Base-by-base conservation (phyloP, 2,329 filamentous ascomycete genomes). In the Clarireedia hainanense region DNA sequence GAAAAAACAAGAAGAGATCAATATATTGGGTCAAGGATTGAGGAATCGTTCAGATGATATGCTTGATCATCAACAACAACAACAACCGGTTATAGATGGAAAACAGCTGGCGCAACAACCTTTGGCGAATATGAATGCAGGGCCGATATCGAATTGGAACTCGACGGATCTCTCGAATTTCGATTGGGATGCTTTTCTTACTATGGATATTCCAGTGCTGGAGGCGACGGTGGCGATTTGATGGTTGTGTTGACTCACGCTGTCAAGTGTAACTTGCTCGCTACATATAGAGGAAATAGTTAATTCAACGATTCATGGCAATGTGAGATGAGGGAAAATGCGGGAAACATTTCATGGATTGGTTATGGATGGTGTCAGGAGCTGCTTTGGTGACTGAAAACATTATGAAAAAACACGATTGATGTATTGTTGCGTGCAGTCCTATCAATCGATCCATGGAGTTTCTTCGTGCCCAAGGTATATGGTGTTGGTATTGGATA, bases 1-100 rank as follows among this genome's bases (percentile, higher is more conserved):
- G 5, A 63, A 61, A 37, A 59, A 47, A 50, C 56, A 40, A 4
- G 55, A 52, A 42, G 60, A 62, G n/a, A 49, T 54, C 15, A 49
- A 49, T 20, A 54, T 54, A 12, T 14, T 54, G 5, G 5, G 34
- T 4, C 43, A 40, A 36, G 52, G 52, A 3, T 17, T 54, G 2
- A 30, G 39, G 14, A 49, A 24, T 0, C 23, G 20, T 2, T 9
- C 23, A 7, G 45, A 48, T 17, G 40, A 42, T 34, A 23, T 17
- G 9, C 46, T 53, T 14, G 23, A 24, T 9, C 50, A 47, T 23
- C 10, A 47, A 14, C 30, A 24, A 4, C 17, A 36, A 14, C 15
- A n/a, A n/a, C 17, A 27, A 20, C 20, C 20, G 23, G n/a, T 1
- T 15, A 7, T 27, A 15, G 27, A 26, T 23, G 30, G 30, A 2